These are phyloP conservation scores for Staphylotrichum tortipilum DNA, from an alignment of 495 filamentous ascomycete genomes.

Conservation along the genomic window DNA sequence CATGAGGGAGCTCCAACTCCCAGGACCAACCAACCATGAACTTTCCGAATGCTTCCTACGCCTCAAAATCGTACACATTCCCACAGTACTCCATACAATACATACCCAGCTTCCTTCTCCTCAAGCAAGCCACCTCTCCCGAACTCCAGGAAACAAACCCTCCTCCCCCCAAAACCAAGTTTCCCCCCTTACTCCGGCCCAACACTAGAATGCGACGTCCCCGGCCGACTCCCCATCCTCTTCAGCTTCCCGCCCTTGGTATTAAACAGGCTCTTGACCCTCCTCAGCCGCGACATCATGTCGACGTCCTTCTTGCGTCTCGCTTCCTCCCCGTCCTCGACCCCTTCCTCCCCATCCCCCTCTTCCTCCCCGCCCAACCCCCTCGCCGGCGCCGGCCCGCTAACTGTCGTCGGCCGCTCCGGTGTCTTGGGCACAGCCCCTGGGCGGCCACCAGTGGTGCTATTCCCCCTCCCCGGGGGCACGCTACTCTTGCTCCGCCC, in stretches of 20 bases:
- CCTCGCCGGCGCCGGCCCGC: slow-evolving; percentile 1
- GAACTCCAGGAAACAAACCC: neutral
- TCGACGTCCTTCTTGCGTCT: slow-evolving; percentile 47
- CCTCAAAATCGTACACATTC: too few relatives aligned
- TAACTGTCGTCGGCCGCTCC: slow-evolving; percentile 13
- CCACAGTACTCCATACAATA: too few relatives aligned
- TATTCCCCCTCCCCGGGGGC: slow-evolving; percentile 6
- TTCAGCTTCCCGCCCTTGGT: slow-evolving; percentile 40
- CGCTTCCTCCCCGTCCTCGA: slow-evolving; percentile 33
- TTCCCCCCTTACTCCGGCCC: neutral
- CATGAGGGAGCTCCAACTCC: too few relatives aligned
- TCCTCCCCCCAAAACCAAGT: neutral
- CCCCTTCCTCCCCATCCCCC: slow-evolving; percentile 3
- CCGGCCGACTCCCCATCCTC: slow-evolving; percentile 24
- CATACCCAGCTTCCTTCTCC: too few relatives aligned
- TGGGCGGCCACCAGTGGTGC: too few relatives aligned
- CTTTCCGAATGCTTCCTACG: too few relatives aligned
- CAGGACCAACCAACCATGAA: too few relatives aligned
- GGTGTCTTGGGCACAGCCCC: slow-evolving; percentile 8
- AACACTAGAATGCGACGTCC: slow-evolving; percentile 19
- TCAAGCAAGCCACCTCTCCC: too few relatives aligned
- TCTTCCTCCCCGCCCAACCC: neutral
- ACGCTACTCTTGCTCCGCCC: slow-evolving; percentile 20
- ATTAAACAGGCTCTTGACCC: slow-evolving; percentile 51
- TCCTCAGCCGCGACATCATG: slow-evolving; percentile 44